phyloP scores from a whole-genome alignment of 2,329 filamentous ascomycete species.

The Aspergillus sp. region DNA sequence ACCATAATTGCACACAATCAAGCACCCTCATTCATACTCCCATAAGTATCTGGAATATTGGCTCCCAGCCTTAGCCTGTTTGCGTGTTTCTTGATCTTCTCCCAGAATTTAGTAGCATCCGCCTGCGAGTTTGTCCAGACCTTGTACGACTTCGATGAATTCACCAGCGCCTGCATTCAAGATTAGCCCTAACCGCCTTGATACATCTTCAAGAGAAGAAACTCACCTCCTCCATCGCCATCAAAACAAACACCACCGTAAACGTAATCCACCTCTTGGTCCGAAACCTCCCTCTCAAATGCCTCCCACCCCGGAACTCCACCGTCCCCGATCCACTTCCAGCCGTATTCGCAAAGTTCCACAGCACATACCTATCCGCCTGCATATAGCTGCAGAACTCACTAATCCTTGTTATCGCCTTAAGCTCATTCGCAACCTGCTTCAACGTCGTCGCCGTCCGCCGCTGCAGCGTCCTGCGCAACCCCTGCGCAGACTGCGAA shows the following conservation, averaged over 20 bases:
- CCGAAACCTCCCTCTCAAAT: background rate
- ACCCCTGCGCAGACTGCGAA: background rate
- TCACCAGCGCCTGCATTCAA: background rate
- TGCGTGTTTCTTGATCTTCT: background rate
- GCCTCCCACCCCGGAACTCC: background rate
- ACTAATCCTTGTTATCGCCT: background rate
- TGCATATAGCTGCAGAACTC: background rate
- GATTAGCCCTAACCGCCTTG: too few relatives aligned
- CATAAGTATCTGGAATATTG: background rate
- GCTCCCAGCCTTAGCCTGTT: background rate
- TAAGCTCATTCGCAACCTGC: background rate
- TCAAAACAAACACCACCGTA: background rate
- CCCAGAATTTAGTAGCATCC: background rate
- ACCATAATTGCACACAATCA: too few relatives aligned
- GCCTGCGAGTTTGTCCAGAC: background rate
- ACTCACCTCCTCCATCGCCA: background rate
- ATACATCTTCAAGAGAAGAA: background rate
- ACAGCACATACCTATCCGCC: background rate
- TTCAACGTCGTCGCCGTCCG: background rate
- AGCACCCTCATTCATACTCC: background rate
- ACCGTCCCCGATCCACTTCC: background rate
- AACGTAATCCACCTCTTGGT: background rate
- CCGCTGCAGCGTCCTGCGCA: background rate
- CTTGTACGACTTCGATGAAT: background rate
- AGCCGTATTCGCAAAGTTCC: background rate